phyloP scores from a whole-genome alignment of 352 stramenopile species.

The Phytophthora ohioensis region DNA sequence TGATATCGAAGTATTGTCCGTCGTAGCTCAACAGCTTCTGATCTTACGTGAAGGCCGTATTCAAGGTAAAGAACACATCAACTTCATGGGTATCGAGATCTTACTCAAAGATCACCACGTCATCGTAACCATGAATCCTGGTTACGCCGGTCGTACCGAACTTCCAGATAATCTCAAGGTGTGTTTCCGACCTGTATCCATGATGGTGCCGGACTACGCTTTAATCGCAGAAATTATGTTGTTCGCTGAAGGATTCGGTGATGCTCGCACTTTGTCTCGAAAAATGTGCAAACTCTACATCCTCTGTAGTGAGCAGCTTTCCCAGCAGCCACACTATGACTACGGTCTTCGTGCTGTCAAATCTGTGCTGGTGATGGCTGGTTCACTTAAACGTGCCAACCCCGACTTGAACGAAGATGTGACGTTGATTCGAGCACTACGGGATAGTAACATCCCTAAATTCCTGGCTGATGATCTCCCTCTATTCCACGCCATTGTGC shows the following conservation, averaged over 20 bases:
- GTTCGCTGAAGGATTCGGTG: slow-evolving; percentile 96
- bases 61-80: slow-evolving; percentile 91
- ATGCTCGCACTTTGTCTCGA: slow-evolving; percentile 92
- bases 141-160: slow-evolving; percentile 95
- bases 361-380: slow-evolving; percentile 93
- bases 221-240: slow-evolving; percentile 98
- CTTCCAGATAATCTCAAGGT: slow-evolving; percentile 98
- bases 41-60: slow-evolving; percentile 81
- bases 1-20: slow-evolving; percentile 94
- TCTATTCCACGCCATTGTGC: slow-evolving; percentile 93
- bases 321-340: slow-evolving; percentile 95
- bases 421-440: slow-evolving; percentile 89
- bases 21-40: slow-evolving; percentile 93
- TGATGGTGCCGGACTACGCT: slow-evolving; percentile 97
- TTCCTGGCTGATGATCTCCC: slow-evolving; percentile 93
- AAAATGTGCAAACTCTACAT: slow-evolving; percentile 97
- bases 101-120: slow-evolving; percentile 96
- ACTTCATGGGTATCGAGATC: slow-evolving; percentile 98
- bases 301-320: slow-evolving; percentile 94
- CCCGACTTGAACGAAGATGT: slow-evolving; percentile 86
- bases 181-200: slow-evolving; percentile 95
- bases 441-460: slow-evolving; percentile 96
- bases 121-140: slow-evolving; percentile 98
- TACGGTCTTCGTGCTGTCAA: slow-evolving; percentile 95
- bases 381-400: slow-evolving; percentile 87